Percentiles rank a stretch among this genome's conserved stretches.
Conservation (phyloP, 2,329 filamentous ascomycete genomes). For the Myrmaecium sp. region DNA sequence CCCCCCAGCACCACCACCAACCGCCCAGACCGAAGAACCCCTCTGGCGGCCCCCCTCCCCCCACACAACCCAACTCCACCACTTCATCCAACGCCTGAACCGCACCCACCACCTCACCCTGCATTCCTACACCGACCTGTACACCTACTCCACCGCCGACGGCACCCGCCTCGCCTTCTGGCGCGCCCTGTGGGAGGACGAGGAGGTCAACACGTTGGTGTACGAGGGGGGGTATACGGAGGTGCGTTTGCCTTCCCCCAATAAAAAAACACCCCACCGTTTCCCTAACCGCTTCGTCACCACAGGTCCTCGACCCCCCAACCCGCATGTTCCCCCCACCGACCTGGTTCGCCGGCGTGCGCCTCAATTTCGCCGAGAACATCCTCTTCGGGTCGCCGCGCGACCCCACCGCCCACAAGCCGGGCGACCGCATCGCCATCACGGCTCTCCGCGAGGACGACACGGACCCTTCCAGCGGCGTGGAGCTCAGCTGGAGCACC, state of each 20-base stretch:
- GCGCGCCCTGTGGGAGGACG: constrained; percentile 15
- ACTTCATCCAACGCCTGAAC: too few relatives aligned
- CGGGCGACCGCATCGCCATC: constrained; percentile 51
- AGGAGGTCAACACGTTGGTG: constrained; percentile 14
- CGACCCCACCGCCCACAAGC: constrained; percentile 43
- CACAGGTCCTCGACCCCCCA: constrained; percentile 46
- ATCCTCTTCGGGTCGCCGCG: constrained; percentile 41
- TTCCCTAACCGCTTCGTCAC: not conserved
- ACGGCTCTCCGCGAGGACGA: constrained; percentile 58
- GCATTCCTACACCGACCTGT: not conserved
- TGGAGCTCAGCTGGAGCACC: constrained; percentile 48
- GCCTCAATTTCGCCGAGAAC: constrained; percentile 68
- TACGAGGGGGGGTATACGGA: constrained; percentile 14
- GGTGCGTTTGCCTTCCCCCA: constrained; percentile 6
- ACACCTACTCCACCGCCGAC: too few relatives aligned
- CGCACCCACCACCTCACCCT: too few relatives aligned
- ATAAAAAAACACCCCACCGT: not conserved
- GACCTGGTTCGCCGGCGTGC: constrained; percentile 58
- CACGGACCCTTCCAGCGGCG: constrained; percentile 26
- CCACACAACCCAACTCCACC: too few relatives aligned
- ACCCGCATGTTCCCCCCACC: constrained; percentile 56
- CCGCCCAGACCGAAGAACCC: too few relatives aligned
- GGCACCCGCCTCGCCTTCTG: too few relatives aligned
- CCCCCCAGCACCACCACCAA: too few relatives aligned
- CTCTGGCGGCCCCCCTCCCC: too few relatives aligned